These are phyloP conservation scores for Blakeslea trispora DNA, from an alignment of 371 early-diverging fungal species.

Conservation along the genomic window DNA sequence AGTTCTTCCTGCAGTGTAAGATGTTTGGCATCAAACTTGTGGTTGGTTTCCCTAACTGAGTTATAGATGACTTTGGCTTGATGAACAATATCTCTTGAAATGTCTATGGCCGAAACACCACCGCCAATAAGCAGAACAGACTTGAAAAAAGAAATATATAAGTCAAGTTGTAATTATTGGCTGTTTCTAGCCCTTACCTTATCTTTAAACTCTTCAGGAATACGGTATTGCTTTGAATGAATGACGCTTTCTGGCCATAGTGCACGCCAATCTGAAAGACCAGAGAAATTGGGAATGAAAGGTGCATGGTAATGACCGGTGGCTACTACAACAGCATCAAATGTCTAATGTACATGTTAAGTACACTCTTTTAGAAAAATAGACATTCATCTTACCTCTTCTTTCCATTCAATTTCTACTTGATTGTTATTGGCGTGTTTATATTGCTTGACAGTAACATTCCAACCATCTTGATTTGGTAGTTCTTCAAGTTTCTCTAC, in stretches of 20 bases:
- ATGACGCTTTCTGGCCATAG: conserved; percentile 26
- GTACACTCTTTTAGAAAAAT: too few relatives aligned
- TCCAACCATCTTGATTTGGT: conserved; percentile 18
- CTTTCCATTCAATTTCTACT: conserved; percentile 20
- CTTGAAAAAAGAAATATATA: conserved; percentile 15
- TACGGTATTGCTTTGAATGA: conserved; percentile 60
- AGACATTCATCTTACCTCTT: conserved; percentile 30
- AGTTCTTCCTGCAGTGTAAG: conserved; percentile 25
- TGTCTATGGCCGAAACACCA: conserved; percentile 52
- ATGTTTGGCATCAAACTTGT: conserved; percentile 35
- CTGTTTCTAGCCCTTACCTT: conserved; percentile 40
- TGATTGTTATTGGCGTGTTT: background rate
- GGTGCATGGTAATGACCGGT: conserved; percentile 61
- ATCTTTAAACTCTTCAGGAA: conserved; percentile 38
- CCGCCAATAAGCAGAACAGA: conserved; percentile 52
- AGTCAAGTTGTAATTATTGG: too few relatives aligned
- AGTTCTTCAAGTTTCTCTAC: conserved; percentile 30
- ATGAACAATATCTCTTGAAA: conserved; percentile 22
- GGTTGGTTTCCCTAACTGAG: conserved; percentile 44
- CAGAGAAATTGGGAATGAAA: conserved; percentile 53
- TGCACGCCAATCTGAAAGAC: conserved; percentile 28
- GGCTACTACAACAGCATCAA: conserved; percentile 64
- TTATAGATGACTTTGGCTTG: conserved; percentile 13
- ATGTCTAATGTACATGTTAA: conserved; percentile 9
- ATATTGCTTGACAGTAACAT: conserved; percentile 20